Conservation (phyloP, 2,329 filamentous ascomycete genomes). For the Botrytis hyacinthi region DNA sequence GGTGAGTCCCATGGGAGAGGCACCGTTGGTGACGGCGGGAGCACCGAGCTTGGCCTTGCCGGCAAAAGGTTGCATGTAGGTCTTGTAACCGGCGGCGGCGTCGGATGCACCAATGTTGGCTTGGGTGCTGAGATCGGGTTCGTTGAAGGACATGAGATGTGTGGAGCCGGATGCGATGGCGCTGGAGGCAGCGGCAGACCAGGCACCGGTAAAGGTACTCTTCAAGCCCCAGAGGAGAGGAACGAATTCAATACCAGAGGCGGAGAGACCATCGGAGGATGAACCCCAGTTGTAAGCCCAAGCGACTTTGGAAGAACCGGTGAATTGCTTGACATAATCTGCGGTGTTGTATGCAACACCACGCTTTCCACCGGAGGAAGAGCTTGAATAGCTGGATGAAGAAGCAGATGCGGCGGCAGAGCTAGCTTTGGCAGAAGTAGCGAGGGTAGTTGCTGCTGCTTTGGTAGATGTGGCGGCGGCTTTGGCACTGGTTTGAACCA, state of each 20-base stretch:
- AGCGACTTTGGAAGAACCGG: conserved; percentile 43
- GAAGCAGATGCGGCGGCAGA: conserved; percentile 5
- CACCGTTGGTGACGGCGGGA: conserved; percentile 49
- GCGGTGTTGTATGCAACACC: conserved; percentile 67
- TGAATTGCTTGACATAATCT: conserved; percentile 52
- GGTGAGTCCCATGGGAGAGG: conserved; percentile 42
- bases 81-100: conserved; percentile 43
- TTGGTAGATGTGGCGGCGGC: conserved; percentile 5
- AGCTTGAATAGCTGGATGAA: neutral
- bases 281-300: conserved; percentile 70
- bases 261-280: conserved; percentile 42
- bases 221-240: conserved; percentile 64
- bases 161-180: conserved; percentile 55
- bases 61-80: conserved; percentile 47
- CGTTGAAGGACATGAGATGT: conserved; percentile 67
- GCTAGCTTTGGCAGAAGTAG: conserved; percentile 2
- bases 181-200: conserved; percentile 49
- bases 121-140: conserved; percentile 63
- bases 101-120: conserved; percentile 45
- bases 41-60: conserved; percentile 46
- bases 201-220: conserved; percentile 45
- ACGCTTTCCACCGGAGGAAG: conserved; percentile 46
- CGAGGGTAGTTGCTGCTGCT: conserved; percentile 18
- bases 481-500: conserved; percentile 17
- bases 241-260: conserved; percentile 54